Percentiles rank a stretch among this genome's conserved stretches.
These are phyloP conservation scores for Lasiosphaeria hispida DNA, from an alignment of 495 filamentous ascomycete species.

Conservation along the genomic window DNA sequence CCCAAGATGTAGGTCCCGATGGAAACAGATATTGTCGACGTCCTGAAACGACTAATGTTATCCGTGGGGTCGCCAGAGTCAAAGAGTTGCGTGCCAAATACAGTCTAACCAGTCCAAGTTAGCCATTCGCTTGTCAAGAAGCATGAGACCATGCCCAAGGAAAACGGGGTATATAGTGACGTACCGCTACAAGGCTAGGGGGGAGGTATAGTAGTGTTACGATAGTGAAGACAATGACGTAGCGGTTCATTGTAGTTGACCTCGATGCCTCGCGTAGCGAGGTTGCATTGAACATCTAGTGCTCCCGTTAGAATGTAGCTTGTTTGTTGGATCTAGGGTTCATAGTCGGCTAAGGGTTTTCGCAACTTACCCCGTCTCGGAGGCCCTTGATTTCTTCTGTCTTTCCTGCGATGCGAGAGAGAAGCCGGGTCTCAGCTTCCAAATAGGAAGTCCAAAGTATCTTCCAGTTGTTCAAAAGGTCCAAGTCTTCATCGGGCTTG, in stretches of 20 bases:
- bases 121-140: neutral
- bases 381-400: conserved; percentile 16
- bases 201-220: neutral
- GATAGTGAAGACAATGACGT: conserved; percentile 6
- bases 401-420: conserved; percentile 1
- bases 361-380: conserved; percentile 11
- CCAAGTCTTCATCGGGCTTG: neutral
- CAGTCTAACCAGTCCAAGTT: neutral
- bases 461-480: conserved; percentile 14
- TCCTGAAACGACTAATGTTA: conserved; percentile 8
- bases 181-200: neutral
- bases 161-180: too few relatives aligned
- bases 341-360: neutral
- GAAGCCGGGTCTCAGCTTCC: neutral
- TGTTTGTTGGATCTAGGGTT: too few relatives aligned
- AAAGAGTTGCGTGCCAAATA: neutral
- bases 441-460: neutral
- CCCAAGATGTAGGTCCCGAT: conserved; percentile 10
- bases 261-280: conserved; percentile 1
- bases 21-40: conserved; percentile 10
- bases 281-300: neutral
- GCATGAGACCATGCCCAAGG: neutral
- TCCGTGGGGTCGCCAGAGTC: neutral
- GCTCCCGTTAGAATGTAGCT: neutral
- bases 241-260: conserved; percentile 5